Evolutionary conservation across 2,329 filamentous ascomycete species (phyloP).

Genomic region (Thermothelomyces thermophilus): DNA sequence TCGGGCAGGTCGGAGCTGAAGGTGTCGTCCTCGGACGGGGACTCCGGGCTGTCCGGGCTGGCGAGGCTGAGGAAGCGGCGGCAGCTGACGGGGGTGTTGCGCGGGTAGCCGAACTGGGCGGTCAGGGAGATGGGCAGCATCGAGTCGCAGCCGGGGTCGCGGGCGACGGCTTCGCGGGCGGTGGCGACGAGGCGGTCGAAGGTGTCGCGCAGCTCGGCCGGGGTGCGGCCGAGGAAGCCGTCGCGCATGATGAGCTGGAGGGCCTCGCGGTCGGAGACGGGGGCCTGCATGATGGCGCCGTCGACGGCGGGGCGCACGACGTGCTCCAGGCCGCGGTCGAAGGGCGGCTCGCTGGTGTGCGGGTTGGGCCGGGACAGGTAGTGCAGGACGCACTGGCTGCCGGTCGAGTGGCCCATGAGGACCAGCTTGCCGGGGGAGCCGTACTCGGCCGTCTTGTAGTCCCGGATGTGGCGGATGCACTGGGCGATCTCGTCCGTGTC

Average conservation of each 20-base stretch:
- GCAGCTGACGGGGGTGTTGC: slow-evolving; percentile 28
- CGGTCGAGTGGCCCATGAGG: slow-evolving; percentile 53
- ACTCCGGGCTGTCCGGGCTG: slow-evolving; percentile 38
- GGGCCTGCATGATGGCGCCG: slow-evolving; percentile 72
- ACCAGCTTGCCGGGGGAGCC: slow-evolving; percentile 42
- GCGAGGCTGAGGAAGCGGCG: slow-evolving; percentile 40
- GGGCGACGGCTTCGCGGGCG: slow-evolving; percentile 28
- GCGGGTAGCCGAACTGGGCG: slow-evolving; percentile 25
- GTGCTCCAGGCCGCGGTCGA: slow-evolving; percentile 29
- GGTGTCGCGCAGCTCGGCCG: slow-evolving; percentile 29
- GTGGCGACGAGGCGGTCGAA: slow-evolving; percentile 32
- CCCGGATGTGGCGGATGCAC: slow-evolving; percentile 43
- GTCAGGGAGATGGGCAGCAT: slow-evolving; percentile 31
- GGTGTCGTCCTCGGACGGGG: slow-evolving; percentile 68
- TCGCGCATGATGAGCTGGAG: slow-evolving; percentile 41
- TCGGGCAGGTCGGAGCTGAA: slow-evolving; percentile 67
- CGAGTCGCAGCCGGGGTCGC: slow-evolving; percentile 21
- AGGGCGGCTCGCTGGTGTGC: slow-evolving; percentile 31
- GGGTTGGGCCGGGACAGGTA: slow-evolving; percentile 43
- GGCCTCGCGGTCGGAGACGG: slow-evolving; percentile 69
- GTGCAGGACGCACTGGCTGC: slow-evolving; percentile 53
- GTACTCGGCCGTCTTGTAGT: slow-evolving; percentile 34
- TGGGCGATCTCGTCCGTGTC: slow-evolving; percentile 50
- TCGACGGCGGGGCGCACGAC: slow-evolving; percentile 50
- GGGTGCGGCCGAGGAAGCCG: slow-evolving; percentile 29